phyloP scores from a whole-genome alignment of 345 rosid genomes.

The Gossypioides kirkii region DNA sequence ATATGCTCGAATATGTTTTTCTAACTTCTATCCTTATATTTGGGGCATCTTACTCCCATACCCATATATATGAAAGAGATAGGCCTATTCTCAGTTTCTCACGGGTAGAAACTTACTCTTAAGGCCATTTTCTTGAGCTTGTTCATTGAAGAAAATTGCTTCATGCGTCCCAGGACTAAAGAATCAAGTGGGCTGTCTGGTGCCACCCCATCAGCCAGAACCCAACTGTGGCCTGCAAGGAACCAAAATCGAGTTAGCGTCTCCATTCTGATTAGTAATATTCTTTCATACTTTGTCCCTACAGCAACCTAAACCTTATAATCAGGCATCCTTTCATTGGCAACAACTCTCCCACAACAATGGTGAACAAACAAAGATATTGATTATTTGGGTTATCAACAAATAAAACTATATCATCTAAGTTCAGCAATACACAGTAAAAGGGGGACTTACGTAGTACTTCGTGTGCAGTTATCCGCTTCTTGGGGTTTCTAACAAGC shows the following conservation, averaged over 20 bases:
- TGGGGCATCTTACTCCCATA: not conserved
- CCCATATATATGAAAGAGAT: not conserved
- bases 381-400: not conserved
- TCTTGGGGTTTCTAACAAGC: constrained; percentile 65
- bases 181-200: constrained; percentile 86
- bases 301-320: not conserved
- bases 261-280: not conserved
- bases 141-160: constrained; percentile 80
- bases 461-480: constrained; percentile 68
- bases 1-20: not conserved
- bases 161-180: constrained; percentile 60
- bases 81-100: not conserved
- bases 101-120: constrained; percentile 38
- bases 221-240: constrained; percentile 87
- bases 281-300: not conserved
- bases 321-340: not conserved
- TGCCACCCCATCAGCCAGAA: constrained; percentile 64
- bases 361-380: not conserved
- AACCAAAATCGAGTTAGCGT: not conserved
- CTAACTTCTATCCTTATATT: not conserved
- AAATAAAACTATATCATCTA: not conserved
- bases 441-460: constrained; percentile 53
- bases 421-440: not conserved
- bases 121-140: constrained; percentile 88
- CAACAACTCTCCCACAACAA: not conserved